Evolutionary conservation across 169 alveolate species (phyloP).

Genomic region (Plasmodium inui): DNA sequence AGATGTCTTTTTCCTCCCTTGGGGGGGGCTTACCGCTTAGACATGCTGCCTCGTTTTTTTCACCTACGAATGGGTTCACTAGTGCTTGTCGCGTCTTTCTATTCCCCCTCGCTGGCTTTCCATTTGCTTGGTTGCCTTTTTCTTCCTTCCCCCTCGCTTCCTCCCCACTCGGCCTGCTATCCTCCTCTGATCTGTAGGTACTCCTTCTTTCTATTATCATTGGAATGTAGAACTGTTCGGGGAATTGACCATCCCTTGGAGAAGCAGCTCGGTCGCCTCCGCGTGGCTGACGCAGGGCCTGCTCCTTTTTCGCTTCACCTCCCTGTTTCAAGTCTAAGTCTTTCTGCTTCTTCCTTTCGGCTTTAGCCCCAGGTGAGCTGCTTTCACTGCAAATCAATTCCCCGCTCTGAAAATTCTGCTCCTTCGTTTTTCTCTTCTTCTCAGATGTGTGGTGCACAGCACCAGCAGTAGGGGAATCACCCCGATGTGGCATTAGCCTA

Average conservation of each 20-base stretch:
- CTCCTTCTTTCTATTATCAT: conserved; percentile 21
- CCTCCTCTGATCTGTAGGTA: background rate
- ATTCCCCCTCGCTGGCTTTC: background rate
- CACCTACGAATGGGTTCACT: background rate
- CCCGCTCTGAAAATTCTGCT: conserved; percentile 66
- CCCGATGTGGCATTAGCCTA: conserved; percentile 31
- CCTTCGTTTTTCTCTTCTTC: background rate
- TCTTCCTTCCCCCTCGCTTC: background rate
- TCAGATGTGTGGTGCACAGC: background rate
- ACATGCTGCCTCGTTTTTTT: background rate
- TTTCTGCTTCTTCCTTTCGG: background rate
- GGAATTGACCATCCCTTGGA: conserved; percentile 77
- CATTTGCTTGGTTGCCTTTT: too few relatives aligned
- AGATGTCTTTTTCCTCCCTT: conserved; percentile 23
- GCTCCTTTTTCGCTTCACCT: background rate
- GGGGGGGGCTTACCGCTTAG: background rate
- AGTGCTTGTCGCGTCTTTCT: background rate
- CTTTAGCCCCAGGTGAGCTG: background rate
- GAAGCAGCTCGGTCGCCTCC: background rate
- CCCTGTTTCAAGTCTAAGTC: too few relatives aligned
- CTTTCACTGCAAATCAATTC: conserved; percentile 52
- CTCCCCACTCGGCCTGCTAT: background rate
- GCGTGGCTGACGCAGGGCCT: too few relatives aligned
- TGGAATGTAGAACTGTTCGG: conserved; percentile 75
- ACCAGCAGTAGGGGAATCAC: background rate